A percentile compares a stretch with the other conserved stretches of the same genome.
These are phyloP conservation scores for Parmelia sp. DNA, from an alignment of 495 filamentous ascomycete genomes.

Conservation along the genomic window DNA sequence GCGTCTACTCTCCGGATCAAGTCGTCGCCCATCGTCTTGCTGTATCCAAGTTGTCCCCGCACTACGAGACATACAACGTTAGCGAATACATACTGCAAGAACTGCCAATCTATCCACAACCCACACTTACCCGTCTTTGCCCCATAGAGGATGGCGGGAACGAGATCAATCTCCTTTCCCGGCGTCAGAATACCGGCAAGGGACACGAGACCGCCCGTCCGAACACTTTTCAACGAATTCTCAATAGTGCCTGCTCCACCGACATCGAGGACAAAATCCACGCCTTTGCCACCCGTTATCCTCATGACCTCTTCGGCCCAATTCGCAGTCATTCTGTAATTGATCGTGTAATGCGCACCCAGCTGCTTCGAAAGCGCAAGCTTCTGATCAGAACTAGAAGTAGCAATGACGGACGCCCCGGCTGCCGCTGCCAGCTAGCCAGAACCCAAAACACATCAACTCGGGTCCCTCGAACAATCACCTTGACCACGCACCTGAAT, in stretches of 20 bases:
- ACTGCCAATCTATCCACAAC: background rate
- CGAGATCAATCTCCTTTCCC: constrained; percentile 1
- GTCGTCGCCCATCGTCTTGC: background rate
- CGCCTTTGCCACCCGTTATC: constrained; percentile 1
- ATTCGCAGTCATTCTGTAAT: background rate
- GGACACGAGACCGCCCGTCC: background rate
- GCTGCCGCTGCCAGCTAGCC: constrained; percentile 1
- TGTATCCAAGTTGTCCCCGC: background rate
- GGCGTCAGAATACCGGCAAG: background rate
- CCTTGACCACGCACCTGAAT: background rate
- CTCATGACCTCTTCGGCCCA: background rate
- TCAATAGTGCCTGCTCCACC: constrained; percentile 3
- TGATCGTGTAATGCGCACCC: background rate
- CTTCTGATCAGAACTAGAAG: constrained; percentile 1
- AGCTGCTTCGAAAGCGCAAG: background rate
- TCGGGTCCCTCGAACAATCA: background rate
- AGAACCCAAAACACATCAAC: background rate
- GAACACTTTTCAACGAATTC: background rate
- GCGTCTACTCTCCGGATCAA: background rate
- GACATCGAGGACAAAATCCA: background rate
- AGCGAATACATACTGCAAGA: background rate
- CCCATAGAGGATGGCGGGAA: background rate
- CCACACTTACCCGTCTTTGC: background rate
- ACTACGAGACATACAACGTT: background rate
- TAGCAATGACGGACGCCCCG: background rate